Evolutionary conservation across 805 yeast species (phyloP).

Genomic region (Saccharomycopsis malanga): DNA sequence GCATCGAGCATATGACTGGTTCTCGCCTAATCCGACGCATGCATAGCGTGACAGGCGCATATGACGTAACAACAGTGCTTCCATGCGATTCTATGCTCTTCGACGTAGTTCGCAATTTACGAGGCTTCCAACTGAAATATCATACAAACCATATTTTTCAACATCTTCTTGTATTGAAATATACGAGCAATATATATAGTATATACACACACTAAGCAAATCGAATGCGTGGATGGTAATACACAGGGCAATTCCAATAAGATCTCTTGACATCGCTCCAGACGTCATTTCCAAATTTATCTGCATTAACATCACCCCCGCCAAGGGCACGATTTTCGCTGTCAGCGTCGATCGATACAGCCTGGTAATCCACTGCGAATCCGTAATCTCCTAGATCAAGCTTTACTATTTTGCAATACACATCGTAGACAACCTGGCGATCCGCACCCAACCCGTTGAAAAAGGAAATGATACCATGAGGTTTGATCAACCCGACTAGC

Average conservation of each 20-base stretch:
- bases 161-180: too few species aligned
- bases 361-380: constrained; percentile 49
- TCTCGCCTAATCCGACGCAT: not conserved
- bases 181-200: too few species aligned
- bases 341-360: constrained; percentile 32
- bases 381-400: constrained; percentile 79
- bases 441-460: constrained; percentile 90
- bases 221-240: constrained; percentile 57
- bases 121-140: too few species aligned
- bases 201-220: constrained; percentile 29
- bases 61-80: too few species aligned
- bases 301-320: too few species aligned
- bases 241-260: constrained; percentile 63
- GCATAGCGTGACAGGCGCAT: too few species aligned
- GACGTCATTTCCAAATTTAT: constrained; percentile 36
- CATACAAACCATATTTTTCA: too few species aligned
- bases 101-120: too few species aligned
- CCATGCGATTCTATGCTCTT: too few species aligned
- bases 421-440: constrained; percentile 68
- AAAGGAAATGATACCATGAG: constrained; percentile 80
- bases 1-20: not conserved
- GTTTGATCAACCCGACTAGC: constrained; percentile 74
- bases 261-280: constrained; percentile 59
- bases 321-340: constrained; percentile 33
- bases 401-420: constrained; percentile 75